These are phyloP conservation scores for Colletotrichum australisinense DNA, from an alignment of 2,329 filamentous ascomycete species.

Conservation along the genomic window DNA sequence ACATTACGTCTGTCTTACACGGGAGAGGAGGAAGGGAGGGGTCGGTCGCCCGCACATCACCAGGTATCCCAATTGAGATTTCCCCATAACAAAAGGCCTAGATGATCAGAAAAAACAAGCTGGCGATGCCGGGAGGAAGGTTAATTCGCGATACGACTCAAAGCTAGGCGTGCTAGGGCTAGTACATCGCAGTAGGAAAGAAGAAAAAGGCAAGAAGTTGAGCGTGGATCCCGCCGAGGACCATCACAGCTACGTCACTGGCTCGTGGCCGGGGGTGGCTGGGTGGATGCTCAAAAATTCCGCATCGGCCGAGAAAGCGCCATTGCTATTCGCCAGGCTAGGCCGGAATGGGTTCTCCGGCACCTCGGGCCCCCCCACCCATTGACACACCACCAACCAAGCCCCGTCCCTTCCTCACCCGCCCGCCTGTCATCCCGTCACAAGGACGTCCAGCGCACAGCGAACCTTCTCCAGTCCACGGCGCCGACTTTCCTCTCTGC, in stretches of 20 bases:
- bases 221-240: background rate
- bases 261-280: background rate
- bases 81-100: background rate
- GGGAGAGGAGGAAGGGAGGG: too few relatives aligned
- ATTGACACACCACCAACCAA: background rate
- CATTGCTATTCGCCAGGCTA: conserved; percentile 12
- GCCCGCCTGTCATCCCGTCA: conserved; percentile 3
- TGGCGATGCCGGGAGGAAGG: background rate
- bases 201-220: background rate
- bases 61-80: background rate
- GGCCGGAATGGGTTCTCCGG: conserved; percentile 10
- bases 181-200: too few relatives aligned
- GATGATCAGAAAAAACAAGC: background rate
- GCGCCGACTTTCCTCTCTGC: background rate
- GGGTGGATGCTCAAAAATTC: background rate
- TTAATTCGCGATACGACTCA: conserved; percentile 11
- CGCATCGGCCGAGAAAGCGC: background rate
- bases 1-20: background rate
- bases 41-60: background rate
- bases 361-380: background rate
- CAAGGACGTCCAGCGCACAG: background rate
- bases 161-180: background rate
- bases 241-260: conserved; percentile 34
- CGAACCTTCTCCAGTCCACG: background rate
- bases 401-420: background rate